phyloP scores from a whole-genome alignment of 208 protist genomes.

The Perkinsela sp. region DNA sequence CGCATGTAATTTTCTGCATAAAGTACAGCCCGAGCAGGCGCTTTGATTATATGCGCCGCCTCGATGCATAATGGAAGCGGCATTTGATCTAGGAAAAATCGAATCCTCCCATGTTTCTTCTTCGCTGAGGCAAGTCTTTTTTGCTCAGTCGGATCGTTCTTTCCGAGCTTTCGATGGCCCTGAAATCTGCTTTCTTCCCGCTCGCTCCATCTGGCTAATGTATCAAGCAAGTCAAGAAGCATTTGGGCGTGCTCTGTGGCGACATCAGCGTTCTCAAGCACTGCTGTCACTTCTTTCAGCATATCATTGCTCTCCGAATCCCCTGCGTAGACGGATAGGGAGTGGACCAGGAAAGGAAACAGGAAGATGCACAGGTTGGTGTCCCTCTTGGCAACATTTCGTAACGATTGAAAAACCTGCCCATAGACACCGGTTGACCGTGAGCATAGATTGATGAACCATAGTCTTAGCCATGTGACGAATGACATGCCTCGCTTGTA shows the following conservation, averaged over 20 bases:
- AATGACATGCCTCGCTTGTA: conserved; percentile 19
- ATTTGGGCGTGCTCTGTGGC: background rate
- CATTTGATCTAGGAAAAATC: background rate
- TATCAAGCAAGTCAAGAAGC: background rate
- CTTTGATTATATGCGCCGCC: background rate
- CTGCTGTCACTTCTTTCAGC: conserved; percentile 13
- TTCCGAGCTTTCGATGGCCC: background rate
- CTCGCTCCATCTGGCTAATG: background rate
- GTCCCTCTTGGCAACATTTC: conserved; percentile 48
- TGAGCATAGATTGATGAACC: conserved; percentile 23
- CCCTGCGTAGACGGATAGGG: conserved; percentile 15
- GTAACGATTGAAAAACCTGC: conserved; percentile 22
- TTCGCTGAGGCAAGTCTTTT: background rate
- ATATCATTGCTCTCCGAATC: conserved; percentile 10
- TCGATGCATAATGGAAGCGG: background rate
- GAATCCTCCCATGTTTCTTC: background rate
- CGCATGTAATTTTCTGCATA: background rate
- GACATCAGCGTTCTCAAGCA: conserved; percentile 7
- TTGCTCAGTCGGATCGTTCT: background rate
- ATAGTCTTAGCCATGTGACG: conserved; percentile 20
- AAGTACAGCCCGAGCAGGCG: background rate
- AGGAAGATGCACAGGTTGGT: conserved; percentile 18
- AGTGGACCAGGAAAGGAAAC: conserved; percentile 30
- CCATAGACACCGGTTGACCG: conserved; percentile 19
- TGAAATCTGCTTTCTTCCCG: background rate